Conservation (phyloP, 2,329 filamentous ascomycete genomes). For the Aspergillus cejpii region DNA sequence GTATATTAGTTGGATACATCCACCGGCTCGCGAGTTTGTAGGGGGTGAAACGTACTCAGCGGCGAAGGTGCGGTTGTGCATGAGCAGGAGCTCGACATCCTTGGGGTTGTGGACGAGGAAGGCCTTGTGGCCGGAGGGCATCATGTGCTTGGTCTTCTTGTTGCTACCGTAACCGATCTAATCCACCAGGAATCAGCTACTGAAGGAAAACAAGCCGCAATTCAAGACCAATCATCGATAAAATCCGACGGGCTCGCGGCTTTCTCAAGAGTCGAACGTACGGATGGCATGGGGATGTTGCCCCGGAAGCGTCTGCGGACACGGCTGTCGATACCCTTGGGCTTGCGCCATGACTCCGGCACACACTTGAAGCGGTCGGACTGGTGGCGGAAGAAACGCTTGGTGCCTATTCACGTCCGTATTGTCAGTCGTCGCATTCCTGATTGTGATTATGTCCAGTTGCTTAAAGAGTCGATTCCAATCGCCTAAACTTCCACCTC, state of each 20-base stretch:
- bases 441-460: slow-evolving; percentile 1
- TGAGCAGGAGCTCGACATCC: slow-evolving; percentile 95
- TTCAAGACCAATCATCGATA: too few species aligned
- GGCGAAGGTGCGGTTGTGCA: slow-evolving; percentile 99
- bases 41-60: slow-evolving; percentile 69
- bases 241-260: too few species aligned
- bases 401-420: slow-evolving; percentile 59
- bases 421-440: slow-evolving; percentile 10
- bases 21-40: too few species aligned
- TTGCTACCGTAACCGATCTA: slow-evolving; percentile 99
- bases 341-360: slow-evolving; percentile 90
- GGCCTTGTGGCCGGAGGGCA: slow-evolving; percentile 98
- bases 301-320: slow-evolving; percentile 97
- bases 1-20: not conserved
- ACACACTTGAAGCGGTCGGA: slow-evolving; percentile 94
- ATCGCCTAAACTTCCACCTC: not conserved
- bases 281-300: slow-evolving; percentile 93
- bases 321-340: slow-evolving; percentile 99
- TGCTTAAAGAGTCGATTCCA: not conserved
- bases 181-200: slow-evolving; percentile 10
- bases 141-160: slow-evolving; percentile 99
- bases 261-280: slow-evolving; percentile 53
- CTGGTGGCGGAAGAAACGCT: slow-evolving; percentile 96
- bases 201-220: slow-evolving; percentile 1
- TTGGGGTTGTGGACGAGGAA: slow-evolving; percentile 97